A percentile compares a stretch with the other conserved stretches of the same genome.
Conservation (phyloP, 1,139 yeast genomes). For the Candida sp. region DNA sequence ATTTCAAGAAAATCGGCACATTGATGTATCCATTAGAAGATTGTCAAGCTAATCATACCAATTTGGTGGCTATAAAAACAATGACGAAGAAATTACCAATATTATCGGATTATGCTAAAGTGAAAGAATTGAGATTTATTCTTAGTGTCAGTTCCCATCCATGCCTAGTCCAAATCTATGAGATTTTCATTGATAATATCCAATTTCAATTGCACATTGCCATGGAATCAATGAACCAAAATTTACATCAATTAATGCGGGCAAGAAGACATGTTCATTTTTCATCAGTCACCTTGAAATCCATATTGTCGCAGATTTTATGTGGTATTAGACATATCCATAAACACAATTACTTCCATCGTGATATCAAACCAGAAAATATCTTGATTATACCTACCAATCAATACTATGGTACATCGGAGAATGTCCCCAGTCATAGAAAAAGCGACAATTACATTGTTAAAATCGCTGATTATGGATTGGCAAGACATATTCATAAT, state of each 20-base stretch:
- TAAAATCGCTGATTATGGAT: slow-evolving; percentile 90
- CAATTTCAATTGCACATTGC: slow-evolving; percentile 67
- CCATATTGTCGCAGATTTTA: slow-evolving; percentile 68
- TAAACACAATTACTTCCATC: slow-evolving; percentile 67
- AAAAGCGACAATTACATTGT: slow-evolving; percentile 54
- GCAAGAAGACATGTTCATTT: slow-evolving; percentile 50
- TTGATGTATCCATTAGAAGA: slow-evolving; percentile 46
- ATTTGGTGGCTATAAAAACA: slow-evolving; percentile 80
- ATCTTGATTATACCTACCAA: slow-evolving; percentile 63
- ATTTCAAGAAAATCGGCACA: slow-evolving; percentile 30
- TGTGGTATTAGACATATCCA: slow-evolving; percentile 85
- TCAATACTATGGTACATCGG: slow-evolving; percentile 46
- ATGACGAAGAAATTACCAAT: slow-evolving; percentile 55
- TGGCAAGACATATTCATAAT: slow-evolving; percentile 65
- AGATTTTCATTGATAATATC: slow-evolving; percentile 67
- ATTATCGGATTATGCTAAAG: slow-evolving; percentile 55
- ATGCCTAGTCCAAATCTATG: slow-evolving; percentile 69
- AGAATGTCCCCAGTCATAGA: slow-evolving; percentile 34
- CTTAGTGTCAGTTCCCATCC: slow-evolving; percentile 68
- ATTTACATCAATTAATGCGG: slow-evolving; percentile 69
- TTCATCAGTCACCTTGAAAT: slow-evolving; percentile 55
- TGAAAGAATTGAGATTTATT: slow-evolving; percentile 77
- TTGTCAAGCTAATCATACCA: slow-evolving; percentile 19
- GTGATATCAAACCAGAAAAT: slow-evolving; percentile 82
- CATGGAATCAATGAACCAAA: slow-evolving; percentile 88